phyloP scores from a whole-genome alignment of 2,329 filamentous ascomycete genomes.

The Metarhizium rileyi region DNA sequence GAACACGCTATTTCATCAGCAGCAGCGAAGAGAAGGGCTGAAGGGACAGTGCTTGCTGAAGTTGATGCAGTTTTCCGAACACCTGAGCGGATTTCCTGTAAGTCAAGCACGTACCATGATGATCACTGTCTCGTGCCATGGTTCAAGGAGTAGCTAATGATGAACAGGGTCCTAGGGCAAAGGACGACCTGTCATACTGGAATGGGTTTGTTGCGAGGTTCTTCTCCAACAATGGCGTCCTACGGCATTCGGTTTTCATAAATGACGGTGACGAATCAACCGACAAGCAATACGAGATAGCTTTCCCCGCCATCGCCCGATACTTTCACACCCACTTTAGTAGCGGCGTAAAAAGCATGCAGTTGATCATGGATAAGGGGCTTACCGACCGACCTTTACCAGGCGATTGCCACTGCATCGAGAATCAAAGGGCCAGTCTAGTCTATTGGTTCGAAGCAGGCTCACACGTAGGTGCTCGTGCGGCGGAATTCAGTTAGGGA shows the following conservation, averaged over 20 bases:
- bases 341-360: slow-evolving; percentile 76
- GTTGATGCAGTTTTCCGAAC: slow-evolving; percentile 53
- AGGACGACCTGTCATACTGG: slow-evolving; percentile 69
- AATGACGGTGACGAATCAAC: slow-evolving; percentile 45
- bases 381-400: slow-evolving; percentile 45
- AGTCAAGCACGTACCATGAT: slow-evolving; percentile 11
- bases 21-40: slow-evolving; percentile 40
- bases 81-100: slow-evolving; percentile 48
- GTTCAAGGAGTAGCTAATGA: slow-evolving; percentile 1
- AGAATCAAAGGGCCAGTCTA: slow-evolving; percentile 67
- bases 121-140: not conserved
- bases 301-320: slow-evolving; percentile 68
- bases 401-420: slow-evolving; percentile 61
- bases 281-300: slow-evolving; percentile 80
- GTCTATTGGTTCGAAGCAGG: slow-evolving; percentile 84
- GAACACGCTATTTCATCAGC: slow-evolving; percentile 31
- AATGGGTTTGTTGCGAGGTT: slow-evolving; percentile 68
- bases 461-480: slow-evolving; percentile 55
- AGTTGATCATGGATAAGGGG: slow-evolving; percentile 69
- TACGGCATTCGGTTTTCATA: slow-evolving; percentile 60
- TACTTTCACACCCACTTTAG: slow-evolving; percentile 88
- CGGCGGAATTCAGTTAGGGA: not conserved
- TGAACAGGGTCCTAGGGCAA: slow-evolving; percentile 43
- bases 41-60: slow-evolving; percentile 50
- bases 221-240: slow-evolving; percentile 68